These are phyloP conservation scores for Blepharisma stoltei DNA, from an alignment of 73 alveolate species.

Conservation along the genomic window DNA sequence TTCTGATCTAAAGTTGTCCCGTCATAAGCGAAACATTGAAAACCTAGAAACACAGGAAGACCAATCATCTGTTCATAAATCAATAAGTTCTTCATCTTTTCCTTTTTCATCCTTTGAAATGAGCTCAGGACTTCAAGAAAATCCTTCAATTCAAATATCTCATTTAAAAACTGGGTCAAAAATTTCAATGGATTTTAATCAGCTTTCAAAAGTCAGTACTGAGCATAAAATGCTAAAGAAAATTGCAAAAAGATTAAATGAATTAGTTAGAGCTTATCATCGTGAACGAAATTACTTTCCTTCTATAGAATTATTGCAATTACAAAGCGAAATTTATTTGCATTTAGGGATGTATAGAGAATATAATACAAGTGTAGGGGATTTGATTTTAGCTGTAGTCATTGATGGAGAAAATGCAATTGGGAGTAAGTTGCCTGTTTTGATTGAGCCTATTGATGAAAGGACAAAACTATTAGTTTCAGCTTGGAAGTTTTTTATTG, in stretches of 20 bases:
- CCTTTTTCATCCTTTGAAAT: too few species aligned
- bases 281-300: neutral
- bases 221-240: constrained; percentile 10
- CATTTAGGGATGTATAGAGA: constrained; percentile 6
- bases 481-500: neutral
- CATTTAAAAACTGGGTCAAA: constrained; percentile 8
- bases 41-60: neutral
- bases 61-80: neutral
- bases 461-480: neutral
- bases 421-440: neutral
- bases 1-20: neutral
- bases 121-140: too few species aligned
- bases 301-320: neutral
- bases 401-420: neutral
- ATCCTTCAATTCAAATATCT: neutral
- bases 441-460: constrained; percentile 20
- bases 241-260: constrained; percentile 4
- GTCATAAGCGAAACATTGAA: neutral
- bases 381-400: constrained; percentile 5
- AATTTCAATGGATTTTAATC: constrained; percentile 26
- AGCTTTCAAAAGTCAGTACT: constrained; percentile 16
- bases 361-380: neutral
- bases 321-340: neutral
- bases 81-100: too few species aligned
- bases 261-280: constrained; percentile 2